These are phyloP conservation scores for Elsinoe perseae DNA, from an alignment of 2,329 filamentous ascomycete species.

Conservation along the genomic window DNA sequence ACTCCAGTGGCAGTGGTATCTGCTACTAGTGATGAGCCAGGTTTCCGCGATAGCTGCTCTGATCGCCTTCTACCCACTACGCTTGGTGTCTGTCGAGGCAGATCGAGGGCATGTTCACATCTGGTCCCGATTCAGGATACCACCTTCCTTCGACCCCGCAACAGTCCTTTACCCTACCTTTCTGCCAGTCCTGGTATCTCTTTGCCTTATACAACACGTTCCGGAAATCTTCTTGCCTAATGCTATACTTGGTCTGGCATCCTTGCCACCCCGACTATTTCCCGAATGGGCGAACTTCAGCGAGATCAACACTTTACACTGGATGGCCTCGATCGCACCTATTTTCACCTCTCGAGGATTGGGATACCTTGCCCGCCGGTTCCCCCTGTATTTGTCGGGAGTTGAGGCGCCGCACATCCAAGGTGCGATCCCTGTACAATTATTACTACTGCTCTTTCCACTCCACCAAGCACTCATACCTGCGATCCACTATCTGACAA, in stretches of 20 bases:
- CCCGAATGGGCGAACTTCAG: slow-evolving; percentile 53
- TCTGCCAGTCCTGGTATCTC: slow-evolving; percentile 67
- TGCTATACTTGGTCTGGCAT: slow-evolving; percentile 69
- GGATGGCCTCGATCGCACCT: slow-evolving; percentile 67
- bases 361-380: slow-evolving; percentile 29
- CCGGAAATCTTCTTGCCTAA: slow-evolving; percentile 63
- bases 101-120: slow-evolving; percentile 15
- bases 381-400: slow-evolving; percentile 31
- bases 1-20: slow-evolving; percentile 33
- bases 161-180: slow-evolving; percentile 78
- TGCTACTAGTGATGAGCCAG: slow-evolving; percentile 36
- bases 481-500: slow-evolving; percentile 71
- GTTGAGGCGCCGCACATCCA: slow-evolving; percentile 27
- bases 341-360: slow-evolving; percentile 47
- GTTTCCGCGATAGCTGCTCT: slow-evolving; percentile 27
- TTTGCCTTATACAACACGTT: slow-evolving; percentile 60
- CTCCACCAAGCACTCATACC: slow-evolving; percentile 70
- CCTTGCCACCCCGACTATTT: slow-evolving; percentile 65
- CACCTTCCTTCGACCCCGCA: slow-evolving; percentile 78
- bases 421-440: slow-evolving; percentile 43
- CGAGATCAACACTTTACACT: slow-evolving; percentile 63
- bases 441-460: slow-evolving; percentile 63
- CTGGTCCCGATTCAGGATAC: slow-evolving; percentile 47
- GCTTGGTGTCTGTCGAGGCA: slow-evolving; percentile 26
- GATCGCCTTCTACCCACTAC: slow-evolving; percentile 32